Base-by-base conservation (phyloP, 2,329 filamentous ascomycete genomes). In the Penicillium sp. region DNA sequence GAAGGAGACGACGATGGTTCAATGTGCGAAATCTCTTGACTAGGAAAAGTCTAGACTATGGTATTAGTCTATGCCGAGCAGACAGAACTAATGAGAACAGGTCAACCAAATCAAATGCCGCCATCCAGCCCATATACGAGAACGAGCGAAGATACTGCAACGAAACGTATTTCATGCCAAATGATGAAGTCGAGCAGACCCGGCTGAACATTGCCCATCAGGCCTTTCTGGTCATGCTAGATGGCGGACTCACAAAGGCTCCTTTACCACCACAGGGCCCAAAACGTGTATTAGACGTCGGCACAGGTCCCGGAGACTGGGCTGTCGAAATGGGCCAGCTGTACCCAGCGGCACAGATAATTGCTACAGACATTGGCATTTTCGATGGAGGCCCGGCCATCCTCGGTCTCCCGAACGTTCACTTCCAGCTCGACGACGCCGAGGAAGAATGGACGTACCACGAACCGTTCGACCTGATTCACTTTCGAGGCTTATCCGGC, bases 141-240 rank as follows among this genome's bases (percentile, higher is more conserved):
- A 81, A 88, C 69, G 83, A 79, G 45, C 81, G 85, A 21, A 79
- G 71, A 24, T 81, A 86, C 61, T 86, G 84, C 65, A 85, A 85
- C 64, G 76, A 81, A 33, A 77, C 78, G 33, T 88, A 87, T 64
- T 84, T 78, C 67, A 85, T 87, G 79, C 85, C 85, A 14, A 87
- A 86, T 67, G 85, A 88, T 63, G 82, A 86, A 47, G 71, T 78
- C 47, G 85, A 88, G 65, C 83, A 87, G 68, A 82, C 83, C 47
- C 82, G 85, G 43, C 69, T 86, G 51, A 80, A 81, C 57, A 75
- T 88, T 52, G 74, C 83, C 40, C 84, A 88, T 61, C 83, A 87
- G 65, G 81, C 87, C 47, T 87, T 83, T 63, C 71, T 85, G 5
- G 79, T 70, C 21, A 52, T 75, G 42, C 62, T 74, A 30, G 62